Base-by-base conservation (phyloP, 2,329 filamentous ascomycete genomes). In the Neofusicoccum umdonicola region DNA sequence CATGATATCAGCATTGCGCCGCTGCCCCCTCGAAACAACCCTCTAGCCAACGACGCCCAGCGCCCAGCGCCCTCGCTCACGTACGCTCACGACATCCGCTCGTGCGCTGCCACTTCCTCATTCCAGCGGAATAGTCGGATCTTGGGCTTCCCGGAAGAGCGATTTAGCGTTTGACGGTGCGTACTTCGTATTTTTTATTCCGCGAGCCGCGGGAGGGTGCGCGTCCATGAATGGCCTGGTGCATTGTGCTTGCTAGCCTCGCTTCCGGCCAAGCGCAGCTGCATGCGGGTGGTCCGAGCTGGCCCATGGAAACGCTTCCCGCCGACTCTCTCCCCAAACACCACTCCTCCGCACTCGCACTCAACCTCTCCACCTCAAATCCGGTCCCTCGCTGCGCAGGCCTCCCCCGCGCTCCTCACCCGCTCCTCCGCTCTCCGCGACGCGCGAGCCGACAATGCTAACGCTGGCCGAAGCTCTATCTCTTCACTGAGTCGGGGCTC, bases 221-320 rank as follows among this genome's bases (percentile, higher is more conserved):
- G 39, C 39, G 37, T 42, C 61, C 39, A 54, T 41, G 51, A 17
- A 15, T 8, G 61, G 48, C 61, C 48, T 63, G 48, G 61, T 45
- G 61, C 61, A 63, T 63, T 62, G 31, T 58, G 54, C 54, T 45
- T 47, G 56, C 56, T 60, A 60, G 56, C 56, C 42, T 60, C 56
- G 56, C 56, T 60, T 60, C 48, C 61, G 47, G 61, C 61, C 61
- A 60, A 60, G 56, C 31, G 42, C 61, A 54, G 60, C 60, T 54
- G 61, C 61, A 63, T 63, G 61, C 61, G 39, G 48, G 61, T 56
- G 61, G 39, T 41, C 61, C 61, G 48, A 63, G 61, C 61, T 54
- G 48, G 47, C 48, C 48, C 48, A 54, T 63, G 45, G 61, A 63
- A 54, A 63, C 61, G 31, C 61, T 54, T 64, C 48, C 63, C 52